Conservation (phyloP, 2,329 filamentous ascomycete genomes). For the Paracoccidioides brasiliensis region DNA sequence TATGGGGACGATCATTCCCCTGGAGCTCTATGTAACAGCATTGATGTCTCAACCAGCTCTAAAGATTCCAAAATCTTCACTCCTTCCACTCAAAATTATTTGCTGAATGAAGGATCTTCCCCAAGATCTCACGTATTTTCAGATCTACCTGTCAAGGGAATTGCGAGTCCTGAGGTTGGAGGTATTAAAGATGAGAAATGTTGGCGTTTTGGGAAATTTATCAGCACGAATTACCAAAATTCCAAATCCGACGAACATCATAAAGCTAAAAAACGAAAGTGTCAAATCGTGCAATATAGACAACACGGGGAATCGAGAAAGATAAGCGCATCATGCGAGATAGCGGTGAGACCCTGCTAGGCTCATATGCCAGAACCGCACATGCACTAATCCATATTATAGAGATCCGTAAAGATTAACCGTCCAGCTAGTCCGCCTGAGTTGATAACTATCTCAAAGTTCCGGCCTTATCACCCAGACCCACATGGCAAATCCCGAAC, state of each 20-base stretch:
- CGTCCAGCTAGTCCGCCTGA: background rate
- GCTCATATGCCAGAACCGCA: background rate
- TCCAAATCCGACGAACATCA: no score
- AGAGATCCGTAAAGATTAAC: background rate
- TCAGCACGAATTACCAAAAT: background rate
- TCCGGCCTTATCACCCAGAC: background rate
- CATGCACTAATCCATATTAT: background rate
- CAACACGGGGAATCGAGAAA: background rate
- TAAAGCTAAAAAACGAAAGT: background rate
- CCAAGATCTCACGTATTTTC: background rate
- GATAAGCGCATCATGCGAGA: background rate
- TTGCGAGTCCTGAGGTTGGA: background rate
- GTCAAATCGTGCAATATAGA: background rate
- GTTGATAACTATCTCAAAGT: background rate
- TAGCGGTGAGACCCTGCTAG: background rate
- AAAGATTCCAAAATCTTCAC: background rate
- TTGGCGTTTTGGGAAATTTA: slow-evolving; percentile 1
- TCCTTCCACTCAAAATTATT: background rate
- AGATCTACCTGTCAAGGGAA: background rate
- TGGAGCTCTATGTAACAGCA: background rate
- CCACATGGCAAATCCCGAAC: background rate
- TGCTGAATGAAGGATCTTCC: background rate
- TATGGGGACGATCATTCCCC: background rate
- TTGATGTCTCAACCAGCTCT: background rate
- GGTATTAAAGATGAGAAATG: background rate